Base-by-base conservation (phyloP, 345 rosid species). In the Sonneratia caseolaris region DNA sequence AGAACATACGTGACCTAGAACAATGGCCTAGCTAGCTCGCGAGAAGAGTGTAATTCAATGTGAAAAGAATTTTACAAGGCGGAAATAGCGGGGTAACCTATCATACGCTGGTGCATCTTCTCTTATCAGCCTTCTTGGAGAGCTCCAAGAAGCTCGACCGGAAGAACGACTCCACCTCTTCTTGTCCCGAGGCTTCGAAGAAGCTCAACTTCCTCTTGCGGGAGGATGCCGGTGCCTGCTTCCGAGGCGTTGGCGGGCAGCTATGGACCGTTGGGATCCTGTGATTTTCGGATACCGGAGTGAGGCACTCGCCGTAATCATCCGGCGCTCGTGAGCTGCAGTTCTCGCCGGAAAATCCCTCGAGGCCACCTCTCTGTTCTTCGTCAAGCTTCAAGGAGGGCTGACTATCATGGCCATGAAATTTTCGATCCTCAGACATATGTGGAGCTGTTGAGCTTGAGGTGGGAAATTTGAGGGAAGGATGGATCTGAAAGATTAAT, bases 181-280 rank as follows among this genome's bases (percentile, higher is more conserved):
- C 84, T 5, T 71, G 74, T 49, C 80, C 78, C 1, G 71, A 43
- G 7, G 73, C 68, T 67, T 87, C 91, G 47, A 87, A 87, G 81
- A 84, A 87, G 14, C 73, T 73, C 66, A 79, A 0, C 76, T 78
- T 76, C 1, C 76, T 65, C 68, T 79, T 82, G 57, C 32, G 70
- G 57, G 68, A 77, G 2, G 66, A 56, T 7, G 67, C 72, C 10
- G 37, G 75, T 32, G 76, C 65, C 21, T 22, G 80, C 84, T 85
- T 87, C 71, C 37, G 72, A 1, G 91, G 91, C 27, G 87, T 81
- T 18, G 84, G 83, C 7, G 91, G 91, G 83, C 91, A 87, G 76
- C 86, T 83, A 56, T 66, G 70, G 57, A 70, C 69, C 8, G 45
- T 32, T 22, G 88, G 84, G 77, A 85, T 85, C 84, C 82, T 87